phyloP scores from a whole-genome alignment of 2,329 filamentous ascomycete species.

The Ilyonectria mors-panacis region DNA sequence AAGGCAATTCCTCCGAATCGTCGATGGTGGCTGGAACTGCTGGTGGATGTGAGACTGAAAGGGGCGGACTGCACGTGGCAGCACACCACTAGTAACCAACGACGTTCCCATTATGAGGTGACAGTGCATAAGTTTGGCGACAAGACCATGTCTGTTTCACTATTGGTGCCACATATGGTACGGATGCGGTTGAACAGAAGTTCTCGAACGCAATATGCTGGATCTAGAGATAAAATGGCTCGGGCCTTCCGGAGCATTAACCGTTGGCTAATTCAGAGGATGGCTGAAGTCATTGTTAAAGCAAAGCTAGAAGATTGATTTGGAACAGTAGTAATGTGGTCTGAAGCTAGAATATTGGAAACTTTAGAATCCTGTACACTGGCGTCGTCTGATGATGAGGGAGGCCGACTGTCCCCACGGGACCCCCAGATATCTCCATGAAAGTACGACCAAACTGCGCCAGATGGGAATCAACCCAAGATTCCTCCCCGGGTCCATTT shows the following conservation, averaged over 20 bases:
- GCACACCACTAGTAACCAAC: background rate
- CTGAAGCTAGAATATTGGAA: background rate
- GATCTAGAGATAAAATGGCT: background rate
- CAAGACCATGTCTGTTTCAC: background rate
- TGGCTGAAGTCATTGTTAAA: background rate
- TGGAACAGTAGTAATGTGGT: background rate
- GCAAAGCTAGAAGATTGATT: background rate
- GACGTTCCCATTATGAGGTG: background rate
- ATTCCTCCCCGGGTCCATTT: constrained; percentile 13
- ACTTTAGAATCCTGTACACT: background rate
- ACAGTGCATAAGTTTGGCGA: background rate
- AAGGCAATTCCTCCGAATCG: background rate
- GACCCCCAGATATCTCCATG: constrained; percentile 2
- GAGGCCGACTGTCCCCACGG: background rate
- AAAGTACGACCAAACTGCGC: background rate
- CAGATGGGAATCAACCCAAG: constrained; percentile 8
- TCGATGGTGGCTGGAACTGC: background rate
- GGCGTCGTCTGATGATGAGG: background rate
- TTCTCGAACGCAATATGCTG: background rate
- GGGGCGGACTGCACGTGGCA: constrained; percentile 3
- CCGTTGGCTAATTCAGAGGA: background rate
- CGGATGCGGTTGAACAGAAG: background rate
- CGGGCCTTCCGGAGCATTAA: too few species aligned
- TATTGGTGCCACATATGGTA: background rate
- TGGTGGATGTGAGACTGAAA: background rate